These are phyloP conservation scores for Calocera cornea DNA, from an alignment of 768 basidiomycete species.

Conservation along the genomic window DNA sequence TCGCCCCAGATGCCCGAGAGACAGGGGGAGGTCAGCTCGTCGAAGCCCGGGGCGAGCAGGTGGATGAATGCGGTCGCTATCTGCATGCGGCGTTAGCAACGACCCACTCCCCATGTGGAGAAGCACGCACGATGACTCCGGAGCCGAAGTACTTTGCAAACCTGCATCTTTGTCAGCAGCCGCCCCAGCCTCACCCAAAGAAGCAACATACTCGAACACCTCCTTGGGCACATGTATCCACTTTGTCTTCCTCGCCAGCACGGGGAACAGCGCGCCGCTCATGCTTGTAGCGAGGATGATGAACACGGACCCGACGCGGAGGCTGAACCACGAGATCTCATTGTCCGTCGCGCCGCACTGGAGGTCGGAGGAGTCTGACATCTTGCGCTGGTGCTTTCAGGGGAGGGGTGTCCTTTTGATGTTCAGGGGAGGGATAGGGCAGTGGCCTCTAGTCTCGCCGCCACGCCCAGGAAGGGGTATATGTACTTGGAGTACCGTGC, in stretches of 20 bases:
- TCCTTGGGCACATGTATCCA: constrained; percentile 43
- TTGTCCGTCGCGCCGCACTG: neutral
- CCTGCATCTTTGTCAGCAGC: constrained; percentile 23
- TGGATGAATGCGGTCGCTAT: constrained; percentile 87
- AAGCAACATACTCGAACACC: constrained; percentile 53
- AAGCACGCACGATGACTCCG: constrained; percentile 58
- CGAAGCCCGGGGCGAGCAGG: constrained; percentile 60
- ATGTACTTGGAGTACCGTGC: too few relatives aligned
- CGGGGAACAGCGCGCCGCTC: constrained; percentile 55
- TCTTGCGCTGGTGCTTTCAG: too few relatives aligned
- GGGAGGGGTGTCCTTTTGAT: too few relatives aligned
- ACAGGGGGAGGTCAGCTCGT: constrained; percentile 56
- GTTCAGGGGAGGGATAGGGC: too few relatives aligned
- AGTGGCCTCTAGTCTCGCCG: too few relatives aligned
- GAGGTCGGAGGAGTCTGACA: neutral
- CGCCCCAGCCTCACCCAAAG: neutral
- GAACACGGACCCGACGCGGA: constrained; percentile 64
- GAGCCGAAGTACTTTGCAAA: constrained; percentile 87
- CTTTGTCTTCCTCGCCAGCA: constrained; percentile 40
- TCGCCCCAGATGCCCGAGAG: constrained; percentile 51
- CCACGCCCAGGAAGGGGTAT: too few relatives aligned
- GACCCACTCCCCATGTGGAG: neutral
- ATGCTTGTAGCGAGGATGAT: constrained; percentile 51
- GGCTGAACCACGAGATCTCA: neutral
- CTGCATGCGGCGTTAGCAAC: constrained; percentile 27